A percentile compares a stretch with the other conserved stretches of the same genome.
phyloP scores from a whole-genome alignment of 2,329 filamentous ascomycete species.

The Septoria petroselini region DNA sequence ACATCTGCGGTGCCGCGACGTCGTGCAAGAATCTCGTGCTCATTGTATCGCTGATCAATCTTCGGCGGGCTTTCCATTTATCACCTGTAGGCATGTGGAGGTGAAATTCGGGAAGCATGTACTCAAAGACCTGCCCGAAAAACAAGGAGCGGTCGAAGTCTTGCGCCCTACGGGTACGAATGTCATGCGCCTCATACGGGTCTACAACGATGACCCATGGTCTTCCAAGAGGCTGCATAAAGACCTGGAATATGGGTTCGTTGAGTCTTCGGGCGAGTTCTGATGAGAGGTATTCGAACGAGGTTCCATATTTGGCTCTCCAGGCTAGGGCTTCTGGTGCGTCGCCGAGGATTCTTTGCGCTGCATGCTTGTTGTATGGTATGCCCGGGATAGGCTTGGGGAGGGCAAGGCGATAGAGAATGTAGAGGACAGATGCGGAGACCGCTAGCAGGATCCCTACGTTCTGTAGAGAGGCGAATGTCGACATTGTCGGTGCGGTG shows the following conservation, averaged over 20 bases:
- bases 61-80: slow-evolving; percentile 5
- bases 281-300: not conserved
- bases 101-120: not conserved
- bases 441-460: too few relatives aligned
- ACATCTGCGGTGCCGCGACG: not conserved
- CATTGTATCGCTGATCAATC: slow-evolving; percentile 9
- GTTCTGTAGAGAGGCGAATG: too few relatives aligned
- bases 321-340: not conserved
- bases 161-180: not conserved
- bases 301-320: slow-evolving; percentile 1
- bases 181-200: slow-evolving; percentile 6
- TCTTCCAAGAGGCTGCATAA: slow-evolving; percentile 3
- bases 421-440: too few relatives aligned
- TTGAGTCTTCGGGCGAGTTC: not conserved
- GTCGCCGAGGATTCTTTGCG: slow-evolving; percentile 4
- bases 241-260: slow-evolving; percentile 9
- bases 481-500: too few relatives aligned
- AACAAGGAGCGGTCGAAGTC: slow-evolving; percentile 12
- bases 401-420: not conserved
- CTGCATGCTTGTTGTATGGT: slow-evolving; percentile 3
- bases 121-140: not conserved
- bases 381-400: slow-evolving; percentile 12
- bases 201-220: slow-evolving; percentile 10
- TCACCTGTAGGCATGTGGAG: slow-evolving; percentile 4
- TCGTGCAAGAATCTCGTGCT: slow-evolving; percentile 3